Base-by-base conservation (phyloP, 1,284 basidiomycete genomes). In the Cutaneotrichosporon sp. region DNA sequence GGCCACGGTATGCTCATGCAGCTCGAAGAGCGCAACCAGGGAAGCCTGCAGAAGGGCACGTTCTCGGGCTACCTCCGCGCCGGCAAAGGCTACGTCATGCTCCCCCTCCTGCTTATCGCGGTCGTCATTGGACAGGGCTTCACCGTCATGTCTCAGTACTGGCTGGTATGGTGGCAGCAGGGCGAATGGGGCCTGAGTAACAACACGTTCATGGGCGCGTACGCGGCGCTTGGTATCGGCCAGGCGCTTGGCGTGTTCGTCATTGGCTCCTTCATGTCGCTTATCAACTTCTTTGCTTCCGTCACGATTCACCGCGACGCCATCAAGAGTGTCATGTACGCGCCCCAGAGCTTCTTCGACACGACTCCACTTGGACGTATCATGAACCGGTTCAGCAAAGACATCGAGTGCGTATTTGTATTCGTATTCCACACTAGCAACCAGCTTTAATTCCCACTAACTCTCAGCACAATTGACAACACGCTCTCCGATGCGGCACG, bases 311-410 rank as follows among this genome's bases (percentile, higher is more conserved):
- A 88, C 70, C 71, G 76, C 18, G 79, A 76, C 51, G 86, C 89
- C 1, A 87, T 90, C 63, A 77, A 81, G 6, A 84, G 87, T 34
- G 84, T 91, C 49, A 85, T 84, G 73, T 84, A 86, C 69, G 88
- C 90, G 0, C 91, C 91, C 0, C 92, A 92, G 87, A 86, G 86
- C 5, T 93, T 92, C 83, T 94, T 92, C 73, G 92, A 95, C 75
- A 92, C 91, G 0, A 93, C 91, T 0, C 93, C 93, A 8, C 83
- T 94, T 14, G 93, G 94, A 14, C 88, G 93, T 31, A 70, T 72
- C 69, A 74, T 76, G 71, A 75, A 76, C 62, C 69, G 77, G 34
- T 75, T 78, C 65, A 66, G 70, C 16, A 78, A 65, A 65, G 64
- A 95, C 78, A 87, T 93, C 57, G 92, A 96, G 42, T 46, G 18